Evolutionary conservation across 2,329 filamentous ascomycete species (phyloP).

Genomic region (Aureobasidium uvarum): DNA sequence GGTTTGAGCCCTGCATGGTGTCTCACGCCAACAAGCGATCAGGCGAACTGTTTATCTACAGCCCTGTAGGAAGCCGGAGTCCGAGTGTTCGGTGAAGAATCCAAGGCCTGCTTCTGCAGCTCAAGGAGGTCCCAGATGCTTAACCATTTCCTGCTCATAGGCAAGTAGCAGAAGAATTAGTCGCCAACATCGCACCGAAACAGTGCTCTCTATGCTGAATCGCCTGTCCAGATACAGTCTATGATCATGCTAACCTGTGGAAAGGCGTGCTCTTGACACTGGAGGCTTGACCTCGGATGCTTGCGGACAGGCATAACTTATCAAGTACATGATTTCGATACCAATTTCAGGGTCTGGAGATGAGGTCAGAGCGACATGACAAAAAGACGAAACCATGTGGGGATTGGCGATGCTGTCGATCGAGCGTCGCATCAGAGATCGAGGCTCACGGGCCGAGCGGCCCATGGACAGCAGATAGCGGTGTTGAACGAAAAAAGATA

Average conservation of each 20-base stretch:
- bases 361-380: conserved; percentile 15
- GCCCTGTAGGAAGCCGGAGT: background rate
- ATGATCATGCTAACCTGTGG: background rate
- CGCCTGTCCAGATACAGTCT: no score
- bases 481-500: background rate
- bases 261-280: background rate
- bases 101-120: background rate
- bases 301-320: background rate
- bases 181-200: background rate
- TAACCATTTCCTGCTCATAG: background rate
- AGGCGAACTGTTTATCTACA: background rate
- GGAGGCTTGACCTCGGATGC: background rate
- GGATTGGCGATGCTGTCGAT: conserved; percentile 3
- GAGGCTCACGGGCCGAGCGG: conserved; percentile 16
- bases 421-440: conserved; percentile 10
- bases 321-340: background rate
- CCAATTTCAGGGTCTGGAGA: background rate
- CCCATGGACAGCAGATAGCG: background rate
- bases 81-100: background rate
- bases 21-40: background rate
- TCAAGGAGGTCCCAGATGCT: background rate
- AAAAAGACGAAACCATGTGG: conserved; percentile 5
- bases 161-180: background rate
- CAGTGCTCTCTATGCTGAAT: background rate
- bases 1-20: background rate